phyloP scores from a whole-genome alignment of 805 yeast genomes.

The Metschnikowia corniflorae region DNA sequence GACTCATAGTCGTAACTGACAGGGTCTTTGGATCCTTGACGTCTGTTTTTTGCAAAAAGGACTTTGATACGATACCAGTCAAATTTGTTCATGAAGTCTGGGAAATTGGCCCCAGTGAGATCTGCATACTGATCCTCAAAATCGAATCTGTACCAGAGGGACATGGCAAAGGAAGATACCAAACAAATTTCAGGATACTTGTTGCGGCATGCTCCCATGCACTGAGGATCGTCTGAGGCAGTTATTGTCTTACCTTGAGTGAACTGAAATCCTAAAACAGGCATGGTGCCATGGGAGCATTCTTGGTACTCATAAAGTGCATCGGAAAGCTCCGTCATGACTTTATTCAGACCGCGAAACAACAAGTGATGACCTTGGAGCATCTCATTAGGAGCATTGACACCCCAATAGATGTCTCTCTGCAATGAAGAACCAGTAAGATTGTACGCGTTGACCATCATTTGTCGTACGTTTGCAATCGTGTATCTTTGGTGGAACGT shows the following conservation, averaged over 20 bases:
- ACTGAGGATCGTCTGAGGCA: background rate
- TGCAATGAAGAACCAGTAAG: background rate
- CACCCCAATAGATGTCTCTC: background rate
- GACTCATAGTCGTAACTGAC: background rate
- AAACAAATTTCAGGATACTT: background rate
- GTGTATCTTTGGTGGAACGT: constrained; percentile 1
- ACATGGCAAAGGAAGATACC: background rate
- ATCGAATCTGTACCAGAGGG: constrained; percentile 6
- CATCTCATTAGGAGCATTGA: constrained; percentile 6
- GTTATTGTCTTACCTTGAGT: background rate
- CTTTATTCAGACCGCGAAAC: constrained; percentile 4
- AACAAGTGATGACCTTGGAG: constrained; percentile 7
- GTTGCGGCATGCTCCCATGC: constrained; percentile 2
- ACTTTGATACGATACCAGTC: constrained; percentile 2
- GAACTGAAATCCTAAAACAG: constrained; percentile 1
- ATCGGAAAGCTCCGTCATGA: constrained; percentile 3
- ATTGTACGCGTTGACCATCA: constrained; percentile 2
- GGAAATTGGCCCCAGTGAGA: background rate
- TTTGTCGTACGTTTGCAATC: background rate
- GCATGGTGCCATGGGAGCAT: constrained; percentile 1
- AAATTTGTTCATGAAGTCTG: constrained; percentile 1
- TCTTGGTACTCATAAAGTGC: background rate
- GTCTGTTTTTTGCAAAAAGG: background rate
- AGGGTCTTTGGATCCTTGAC: background rate
- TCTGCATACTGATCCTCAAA: constrained; percentile 1